Conservation (phyloP, 2,329 filamentous ascomycete genomes). For the Pseudogymnoascus sp. region DNA sequence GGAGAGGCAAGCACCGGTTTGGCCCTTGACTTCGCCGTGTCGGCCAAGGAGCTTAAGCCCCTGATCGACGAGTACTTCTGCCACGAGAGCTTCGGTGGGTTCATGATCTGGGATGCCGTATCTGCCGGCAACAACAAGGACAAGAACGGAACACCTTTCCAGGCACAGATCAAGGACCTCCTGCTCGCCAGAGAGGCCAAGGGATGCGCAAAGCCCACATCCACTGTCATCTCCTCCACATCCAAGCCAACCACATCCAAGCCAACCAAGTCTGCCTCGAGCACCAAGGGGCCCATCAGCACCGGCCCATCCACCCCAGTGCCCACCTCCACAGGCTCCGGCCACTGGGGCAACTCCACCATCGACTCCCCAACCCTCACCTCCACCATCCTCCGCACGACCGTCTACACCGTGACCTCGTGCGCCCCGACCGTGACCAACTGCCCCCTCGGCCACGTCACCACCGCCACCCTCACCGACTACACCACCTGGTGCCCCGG, state of each 20-base stretch:
- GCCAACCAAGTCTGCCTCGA: neutral
- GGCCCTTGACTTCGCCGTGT: conserved; percentile 18
- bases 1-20: neutral
- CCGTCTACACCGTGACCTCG: conserved; percentile 21
- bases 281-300: neutral
- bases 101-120: conserved; percentile 29
- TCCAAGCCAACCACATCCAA: neutral
- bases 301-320: neutral
- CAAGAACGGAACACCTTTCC: neutral
- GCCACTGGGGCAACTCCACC: neutral
- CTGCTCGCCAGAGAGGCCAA: neutral
- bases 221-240: neutral
- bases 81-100: conserved; percentile 24
- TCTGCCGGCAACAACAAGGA: conserved; percentile 17
- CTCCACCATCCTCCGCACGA: conserved; percentile 20
- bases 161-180: conserved; percentile 8
- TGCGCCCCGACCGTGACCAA: conserved; percentile 24
- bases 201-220: neutral
- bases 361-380: conserved; percentile 9
- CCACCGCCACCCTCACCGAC: conserved; percentile 20
- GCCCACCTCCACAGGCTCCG: neutral
- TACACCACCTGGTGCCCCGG: conserved; percentile 23
- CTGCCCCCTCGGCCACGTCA: conserved; percentile 21
- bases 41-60: conserved; percentile 16
- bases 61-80: conserved; percentile 19